A percentile compares a stretch with the other conserved stretches of the same genome.
phyloP scores from a whole-genome alignment of 225 moss, liverwort and hornwort genomes.

The Polytrichum commune region DNA sequence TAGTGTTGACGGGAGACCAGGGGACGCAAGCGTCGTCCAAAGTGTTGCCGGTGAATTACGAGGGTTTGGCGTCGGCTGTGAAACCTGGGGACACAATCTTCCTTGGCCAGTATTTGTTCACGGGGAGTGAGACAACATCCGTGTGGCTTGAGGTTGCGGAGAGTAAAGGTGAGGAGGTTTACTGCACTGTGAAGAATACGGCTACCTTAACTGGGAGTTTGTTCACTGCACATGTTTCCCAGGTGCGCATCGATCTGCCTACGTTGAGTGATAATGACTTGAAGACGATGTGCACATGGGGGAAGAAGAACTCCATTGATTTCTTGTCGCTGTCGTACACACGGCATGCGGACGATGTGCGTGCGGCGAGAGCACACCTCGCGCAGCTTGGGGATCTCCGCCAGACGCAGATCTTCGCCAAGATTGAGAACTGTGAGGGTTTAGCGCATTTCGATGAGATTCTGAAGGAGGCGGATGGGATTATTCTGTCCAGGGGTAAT shows the following conservation, averaged over 20 bases:
- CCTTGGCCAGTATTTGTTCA: slow-evolving; percentile 59
- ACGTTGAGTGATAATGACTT: slow-evolving; percentile 50
- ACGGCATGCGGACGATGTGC: slow-evolving; percentile 60
- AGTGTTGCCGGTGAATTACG: slow-evolving; percentile 55
- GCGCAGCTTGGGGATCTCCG: slow-evolving; percentile 42
- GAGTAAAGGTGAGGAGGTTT: slow-evolving; percentile 30
- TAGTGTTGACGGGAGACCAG: slow-evolving; percentile 38
- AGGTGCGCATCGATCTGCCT: slow-evolving; percentile 51
- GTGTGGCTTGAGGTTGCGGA: slow-evolving; percentile 61
- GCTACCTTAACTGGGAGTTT: slow-evolving; percentile 57
- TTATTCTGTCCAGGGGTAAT: slow-evolving; percentile 86
- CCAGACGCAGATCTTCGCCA: slow-evolving; percentile 61
- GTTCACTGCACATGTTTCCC: slow-evolving; percentile 61
- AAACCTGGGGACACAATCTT: slow-evolving; percentile 52
- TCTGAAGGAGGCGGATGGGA: slow-evolving; percentile 78
- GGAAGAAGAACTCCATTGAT: slow-evolving; percentile 46
- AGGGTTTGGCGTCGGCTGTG: slow-evolving; percentile 35
- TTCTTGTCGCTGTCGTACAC: slow-evolving; percentile 56
- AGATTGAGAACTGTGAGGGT: slow-evolving; percentile 68
- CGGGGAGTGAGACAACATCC: slow-evolving; percentile 62
- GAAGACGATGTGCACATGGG: slow-evolving; percentile 43
- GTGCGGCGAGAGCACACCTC: slow-evolving; percentile 44
- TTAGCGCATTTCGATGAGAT: slow-evolving; percentile 86
- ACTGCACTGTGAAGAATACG: slow-evolving; percentile 53
- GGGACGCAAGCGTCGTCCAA: slow-evolving; percentile 29